Percentiles rank a stretch among this genome's conserved stretches.
phyloP scores from a whole-genome alignment of 176 grass and related monocot species.

The Cenchrus purpureus region DNA sequence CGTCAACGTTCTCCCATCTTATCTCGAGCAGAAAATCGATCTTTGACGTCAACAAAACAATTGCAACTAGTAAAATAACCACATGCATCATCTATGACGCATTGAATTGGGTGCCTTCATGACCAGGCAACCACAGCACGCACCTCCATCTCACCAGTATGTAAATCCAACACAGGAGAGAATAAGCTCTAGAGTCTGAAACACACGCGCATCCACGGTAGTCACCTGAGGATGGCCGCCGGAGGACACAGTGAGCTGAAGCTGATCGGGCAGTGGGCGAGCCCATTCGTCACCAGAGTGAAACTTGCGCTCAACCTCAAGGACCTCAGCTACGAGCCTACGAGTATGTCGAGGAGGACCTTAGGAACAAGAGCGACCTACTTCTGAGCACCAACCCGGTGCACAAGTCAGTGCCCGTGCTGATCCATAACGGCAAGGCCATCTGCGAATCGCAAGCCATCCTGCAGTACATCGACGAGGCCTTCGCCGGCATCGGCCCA shows the following conservation, averaged over 20 bases:
- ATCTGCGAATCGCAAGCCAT: conserved; percentile 44
- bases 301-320: conserved; percentile 44
- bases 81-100: neutral
- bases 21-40: neutral
- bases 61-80: neutral
- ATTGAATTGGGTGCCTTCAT: neutral
- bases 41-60: neutral
- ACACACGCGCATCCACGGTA: too few species aligned
- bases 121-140: neutral
- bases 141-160: neutral
- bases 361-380: conserved; percentile 44
- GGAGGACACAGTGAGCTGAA: neutral
- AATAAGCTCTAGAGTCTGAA: too few species aligned
- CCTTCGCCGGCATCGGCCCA: conserved; percentile 15
- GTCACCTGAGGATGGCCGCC: neutral
- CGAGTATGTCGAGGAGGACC: conserved; percentile 41
- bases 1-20: neutral
- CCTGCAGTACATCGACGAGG: conserved; percentile 52
- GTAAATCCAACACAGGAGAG: neutral
- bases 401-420: conserved; percentile 51
- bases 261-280: conserved; percentile 12
- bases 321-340: conserved; percentile 41
- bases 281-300: neutral
- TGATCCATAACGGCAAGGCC: conserved; percentile 45
- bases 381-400: conserved; percentile 49